Base-by-base conservation (phyloP, 129 eudicot genomes). In the Tagetes patula region DNA sequence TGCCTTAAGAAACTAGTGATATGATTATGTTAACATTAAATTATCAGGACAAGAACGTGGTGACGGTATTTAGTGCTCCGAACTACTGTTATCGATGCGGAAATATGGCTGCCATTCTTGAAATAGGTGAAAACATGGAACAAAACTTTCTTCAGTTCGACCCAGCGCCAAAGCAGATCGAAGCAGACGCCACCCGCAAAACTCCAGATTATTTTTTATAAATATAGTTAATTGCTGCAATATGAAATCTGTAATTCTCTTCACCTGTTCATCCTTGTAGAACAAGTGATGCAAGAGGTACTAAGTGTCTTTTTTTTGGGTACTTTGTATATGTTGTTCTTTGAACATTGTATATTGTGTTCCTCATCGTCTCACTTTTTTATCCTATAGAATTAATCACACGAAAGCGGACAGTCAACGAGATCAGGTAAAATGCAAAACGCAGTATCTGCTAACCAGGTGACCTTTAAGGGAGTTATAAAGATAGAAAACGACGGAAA, bases 161-260 rank as follows among this genome's bases (percentile, higher is more conserved):
- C 69, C 98, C 98, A 3, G 98, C 96, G 33, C 98, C 98, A 3
- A 82, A 96, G 70, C 98, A 94, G 87, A 90, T 94, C 34, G 98
- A 94, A 73, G 91, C 96, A 0, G 98, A 94, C 75, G 86, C 96
- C 37, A 87, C 96, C 10, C 90, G 96, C 70, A 90, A 94, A 77
- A 94, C 96, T 52, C 98, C 98, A 0, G 98, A 94, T 82, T 94
- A 94, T 80, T 94, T 93, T 83, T 85, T 94, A 85, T 94, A 74
- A 90, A 79, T 33, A 39, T 49, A 62, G 9, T 48, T 60, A 38
- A 56, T 70, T 36, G 68, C 50, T 62, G 77, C 70, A 73, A 46
- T 36, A 61, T 61, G 27, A 48, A 73, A 14, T 72, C 36, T 66
- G 87, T 90, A 90, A 79, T 58, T 61, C 82, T 65, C 62, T 52